Conservation (phyloP, 2,329 filamentous ascomycete species). For the Helotiales sp. region DNA sequence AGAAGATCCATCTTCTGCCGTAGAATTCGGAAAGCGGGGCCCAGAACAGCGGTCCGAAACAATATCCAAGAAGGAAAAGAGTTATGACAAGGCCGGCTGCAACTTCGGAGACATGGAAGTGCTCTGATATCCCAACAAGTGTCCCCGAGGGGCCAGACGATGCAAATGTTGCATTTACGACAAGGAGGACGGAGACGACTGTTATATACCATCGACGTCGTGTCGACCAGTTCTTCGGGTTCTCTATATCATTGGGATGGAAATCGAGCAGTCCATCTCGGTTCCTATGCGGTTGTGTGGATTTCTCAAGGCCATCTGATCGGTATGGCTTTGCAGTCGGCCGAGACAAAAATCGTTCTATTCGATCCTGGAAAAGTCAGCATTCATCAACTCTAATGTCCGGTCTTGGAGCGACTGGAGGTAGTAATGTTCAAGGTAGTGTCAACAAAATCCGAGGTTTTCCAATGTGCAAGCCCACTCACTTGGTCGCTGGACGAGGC, state of each 20-base stretch:
- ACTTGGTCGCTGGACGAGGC: not conserved
- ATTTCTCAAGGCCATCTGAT: slow-evolving; percentile 26
- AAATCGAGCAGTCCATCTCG: slow-evolving; percentile 45
- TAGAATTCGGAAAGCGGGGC: slow-evolving; percentile 55
- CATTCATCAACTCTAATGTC: not conserved
- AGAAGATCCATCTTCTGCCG: slow-evolving; percentile 64
- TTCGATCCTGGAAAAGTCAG: slow-evolving; percentile 23
- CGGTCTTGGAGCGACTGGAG: not conserved
- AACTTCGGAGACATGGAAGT: slow-evolving; percentile 46
- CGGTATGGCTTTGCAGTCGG: slow-evolving; percentile 40
- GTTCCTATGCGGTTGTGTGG: slow-evolving; percentile 29
- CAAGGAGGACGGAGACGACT: slow-evolving; percentile 45
- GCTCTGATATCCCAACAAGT: slow-evolving; percentile 43
- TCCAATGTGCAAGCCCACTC: too few species aligned
- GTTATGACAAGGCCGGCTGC: slow-evolving; percentile 49
- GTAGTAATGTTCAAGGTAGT: too few species aligned
- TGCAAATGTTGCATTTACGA: slow-evolving; percentile 49
- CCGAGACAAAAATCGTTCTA: slow-evolving; percentile 37
- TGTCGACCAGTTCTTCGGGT: slow-evolving; percentile 47
- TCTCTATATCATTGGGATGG: slow-evolving; percentile 50
- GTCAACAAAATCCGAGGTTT: too few species aligned
- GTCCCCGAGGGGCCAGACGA: slow-evolving; percentile 50
- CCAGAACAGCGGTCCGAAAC: slow-evolving; percentile 52
- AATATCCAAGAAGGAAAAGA: slow-evolving; percentile 52
- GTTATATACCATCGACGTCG: slow-evolving; percentile 49